Evolutionary conservation across 495 filamentous ascomycete genomes (phyloP), one percentile per base, ranked within the genome.

Genomic region (Hypoxylon trugodes): DNA sequence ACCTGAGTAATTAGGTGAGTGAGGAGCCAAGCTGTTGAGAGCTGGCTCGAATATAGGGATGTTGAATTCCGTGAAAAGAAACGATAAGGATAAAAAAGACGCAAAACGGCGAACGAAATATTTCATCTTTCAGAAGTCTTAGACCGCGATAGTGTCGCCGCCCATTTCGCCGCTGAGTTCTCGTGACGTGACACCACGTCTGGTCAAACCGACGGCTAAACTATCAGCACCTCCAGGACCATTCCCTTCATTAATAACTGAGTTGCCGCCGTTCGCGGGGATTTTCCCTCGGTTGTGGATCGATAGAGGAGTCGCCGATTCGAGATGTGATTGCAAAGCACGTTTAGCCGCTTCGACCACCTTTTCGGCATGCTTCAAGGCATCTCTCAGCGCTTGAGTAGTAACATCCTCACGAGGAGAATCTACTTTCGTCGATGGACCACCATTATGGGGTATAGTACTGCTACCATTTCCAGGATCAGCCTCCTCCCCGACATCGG

Each of bases 131-230:
- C 30, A 59, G 10, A 55, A 55, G 33, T 53, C 40, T 12, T 21
- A 36, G 5, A 50, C 45, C 15, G 36, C 22, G 30, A 54, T 45
- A 30, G 81, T 84, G 79, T 84, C 81, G 33, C 80, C 81, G 60
- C 79, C 77, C 81, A 82, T 82, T 76, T 82, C 80, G 33, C 81
- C 81, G 59, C 75, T 77, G 70, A 84, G 40, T 49, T 83, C 80
- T 36, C 81, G 63, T 70, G 74, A 79, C 38, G 79, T 81, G 46
- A 74, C 71, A 22, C 79, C 78, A n/a, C 76, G 69, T 19, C 74
- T 68, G 40, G 56, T 62, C 19, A 72, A 36, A 1, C 72, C 72
- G 25, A 59, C 48, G 4, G 41, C 57, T 6, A 42, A 49, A 16
- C 24, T 32, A 15, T 35, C 16, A 21, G 38, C 25, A 40, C 32